Evolutionary conservation across 345 rosid genomes (phyloP).

Genomic region (Schrenkiella parvula): DNA sequence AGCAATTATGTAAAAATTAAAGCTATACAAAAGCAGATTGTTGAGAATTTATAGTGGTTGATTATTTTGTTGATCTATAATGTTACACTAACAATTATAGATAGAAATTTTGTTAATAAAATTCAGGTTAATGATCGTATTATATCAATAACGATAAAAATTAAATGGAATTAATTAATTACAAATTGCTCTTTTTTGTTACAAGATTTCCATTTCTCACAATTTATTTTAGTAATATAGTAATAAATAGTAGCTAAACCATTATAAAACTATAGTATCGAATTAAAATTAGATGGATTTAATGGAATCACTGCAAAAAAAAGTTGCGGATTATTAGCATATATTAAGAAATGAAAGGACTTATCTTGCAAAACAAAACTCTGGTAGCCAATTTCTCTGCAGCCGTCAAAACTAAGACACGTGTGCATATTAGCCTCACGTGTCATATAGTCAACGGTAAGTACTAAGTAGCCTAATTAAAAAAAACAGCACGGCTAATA

Average conservation of each 20-base stretch:
- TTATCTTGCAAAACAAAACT: background rate
- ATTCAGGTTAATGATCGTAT: too few relatives aligned
- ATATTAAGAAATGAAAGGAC: background rate
- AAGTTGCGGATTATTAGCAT: background rate
- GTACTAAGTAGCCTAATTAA: slow-evolving; percentile 9
- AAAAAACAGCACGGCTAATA: background rate
- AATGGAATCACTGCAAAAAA: background rate
- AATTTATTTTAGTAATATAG: background rate
- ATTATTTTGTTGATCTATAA: too few relatives aligned
- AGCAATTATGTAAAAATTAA: background rate
- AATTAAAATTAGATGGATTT: background rate
- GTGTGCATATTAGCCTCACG: slow-evolving; percentile 17
- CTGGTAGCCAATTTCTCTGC: background rate
- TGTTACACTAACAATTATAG: too few relatives aligned
- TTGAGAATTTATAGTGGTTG: background rate
- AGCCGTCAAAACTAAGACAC: slow-evolving; percentile 26
- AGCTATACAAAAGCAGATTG: too few relatives aligned
- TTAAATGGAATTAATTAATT: too few relatives aligned
- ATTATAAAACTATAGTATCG: background rate
- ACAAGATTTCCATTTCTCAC: background rate
- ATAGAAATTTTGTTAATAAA: too few relatives aligned
- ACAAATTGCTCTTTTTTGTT: too few relatives aligned
- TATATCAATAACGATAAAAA: too few relatives aligned
- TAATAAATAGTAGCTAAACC: too few relatives aligned
- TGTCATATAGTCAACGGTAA: slow-evolving; percentile 31